Evolutionary conservation across 768 basidiomycete species (phyloP).

Genomic region (Lactarius quietus): DNA sequence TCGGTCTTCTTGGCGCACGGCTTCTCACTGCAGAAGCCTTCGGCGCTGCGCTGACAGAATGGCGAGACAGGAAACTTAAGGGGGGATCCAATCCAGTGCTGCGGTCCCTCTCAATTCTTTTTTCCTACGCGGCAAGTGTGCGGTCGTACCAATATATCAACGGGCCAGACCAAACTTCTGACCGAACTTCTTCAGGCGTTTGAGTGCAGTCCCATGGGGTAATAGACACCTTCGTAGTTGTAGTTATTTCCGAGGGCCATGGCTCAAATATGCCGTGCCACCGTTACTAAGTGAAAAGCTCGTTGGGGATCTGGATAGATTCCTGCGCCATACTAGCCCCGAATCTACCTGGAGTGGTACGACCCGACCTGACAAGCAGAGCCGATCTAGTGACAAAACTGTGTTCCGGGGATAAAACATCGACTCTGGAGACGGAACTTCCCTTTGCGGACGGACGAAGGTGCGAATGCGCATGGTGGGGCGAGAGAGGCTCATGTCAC

Average conservation of each 20-base stretch:
- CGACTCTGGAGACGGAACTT: conserved; percentile 8
- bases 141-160: conserved; percentile 18
- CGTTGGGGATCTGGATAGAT: background rate
- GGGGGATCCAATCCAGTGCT: conserved; percentile 1
- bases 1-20: background rate
- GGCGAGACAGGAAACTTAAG: conserved; percentile 2
- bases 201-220: conserved; percentile 3
- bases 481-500: conserved; percentile 11
- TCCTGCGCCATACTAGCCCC: background rate
- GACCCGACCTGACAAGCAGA: background rate
- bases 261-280: background rate
- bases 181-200: conserved; percentile 1
- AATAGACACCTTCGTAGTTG: conserved; percentile 7
- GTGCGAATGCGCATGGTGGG: conserved; percentile 11
- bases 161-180: conserved; percentile 1
- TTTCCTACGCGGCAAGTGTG: conserved; percentile 18
- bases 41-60: conserved; percentile 1
- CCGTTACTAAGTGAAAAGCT: background rate
- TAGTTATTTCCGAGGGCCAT: background rate
- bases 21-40: background rate
- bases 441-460: conserved; percentile 8
- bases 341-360: background rate
- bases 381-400: background rate
- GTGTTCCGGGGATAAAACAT: conserved; percentile 5
- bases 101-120: background rate